phyloP scores from a whole-genome alignment of 2,329 filamentous ascomycete genomes.

The Arthrocladium fulminans region DNA sequence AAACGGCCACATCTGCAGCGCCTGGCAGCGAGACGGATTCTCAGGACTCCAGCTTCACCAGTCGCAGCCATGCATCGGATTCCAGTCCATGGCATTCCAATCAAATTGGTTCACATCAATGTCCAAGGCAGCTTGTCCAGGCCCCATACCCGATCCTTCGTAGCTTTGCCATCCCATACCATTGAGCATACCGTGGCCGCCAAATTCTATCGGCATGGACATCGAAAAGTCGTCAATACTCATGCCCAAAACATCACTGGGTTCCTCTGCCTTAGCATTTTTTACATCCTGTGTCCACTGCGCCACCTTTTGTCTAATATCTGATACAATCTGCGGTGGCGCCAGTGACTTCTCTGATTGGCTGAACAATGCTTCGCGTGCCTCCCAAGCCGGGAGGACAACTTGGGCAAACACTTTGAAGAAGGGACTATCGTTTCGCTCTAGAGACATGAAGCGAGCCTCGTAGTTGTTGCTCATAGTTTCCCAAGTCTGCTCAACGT shows the following conservation, averaged over 20 bases:
- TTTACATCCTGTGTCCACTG: conserved; percentile 10
- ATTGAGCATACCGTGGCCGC: conserved; percentile 9
- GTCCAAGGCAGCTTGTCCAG: conserved; percentile 16
- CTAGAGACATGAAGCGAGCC: conserved; percentile 23
- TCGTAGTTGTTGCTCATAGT: conserved; percentile 40
- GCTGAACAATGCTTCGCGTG: conserved; percentile 20
- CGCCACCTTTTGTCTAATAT: conserved; percentile 23
- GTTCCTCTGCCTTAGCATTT: conserved; percentile 8
- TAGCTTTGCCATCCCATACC: conserved; percentile 11
- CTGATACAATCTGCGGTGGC: conserved; percentile 26
- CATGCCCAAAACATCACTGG: conserved; percentile 5
- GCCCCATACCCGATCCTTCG: conserved; percentile 7
- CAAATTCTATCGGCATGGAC: conserved; percentile 10
- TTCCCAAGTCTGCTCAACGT: conserved; percentile 35
- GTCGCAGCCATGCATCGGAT: too few relatives aligned
- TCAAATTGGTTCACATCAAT: conserved; percentile 16
- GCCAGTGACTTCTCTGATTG: conserved; percentile 13
- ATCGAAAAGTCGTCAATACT: conserved; percentile 14
- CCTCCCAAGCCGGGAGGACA: conserved; percentile 36
- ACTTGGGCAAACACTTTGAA: conserved; percentile 29
- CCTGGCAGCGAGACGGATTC: too few relatives aligned
- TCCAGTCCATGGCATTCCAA: too few relatives aligned
- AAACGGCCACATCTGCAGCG: too few relatives aligned
- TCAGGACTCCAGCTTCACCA: too few relatives aligned
- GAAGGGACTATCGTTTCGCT: conserved; percentile 16